Evolutionary conservation across 2,329 filamentous ascomycete species (phyloP).

Genomic region (Exserohilum rostratum): DNA sequence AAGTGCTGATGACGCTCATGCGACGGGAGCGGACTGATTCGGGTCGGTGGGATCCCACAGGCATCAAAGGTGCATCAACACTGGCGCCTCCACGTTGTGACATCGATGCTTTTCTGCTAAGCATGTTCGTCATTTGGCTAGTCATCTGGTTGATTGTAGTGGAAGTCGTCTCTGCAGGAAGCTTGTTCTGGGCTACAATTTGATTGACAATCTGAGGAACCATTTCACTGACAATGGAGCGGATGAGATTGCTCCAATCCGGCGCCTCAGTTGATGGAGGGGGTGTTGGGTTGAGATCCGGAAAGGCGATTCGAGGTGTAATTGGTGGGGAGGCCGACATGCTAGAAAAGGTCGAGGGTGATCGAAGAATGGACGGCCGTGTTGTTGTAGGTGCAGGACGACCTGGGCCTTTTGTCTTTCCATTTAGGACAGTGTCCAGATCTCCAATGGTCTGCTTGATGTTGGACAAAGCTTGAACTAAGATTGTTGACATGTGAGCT

Average conservation of each 20-base stretch:
- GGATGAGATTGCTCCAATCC: slow-evolving; percentile 39
- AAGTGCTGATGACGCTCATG: slow-evolving; percentile 37
- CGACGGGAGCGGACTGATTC: slow-evolving; percentile 33
- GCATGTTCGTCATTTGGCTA: slow-evolving; percentile 38
- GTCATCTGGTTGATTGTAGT: slow-evolving; percentile 38
- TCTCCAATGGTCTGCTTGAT: slow-evolving; percentile 34
- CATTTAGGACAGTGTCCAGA: slow-evolving; percentile 27
- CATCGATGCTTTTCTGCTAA: slow-evolving; percentile 33
- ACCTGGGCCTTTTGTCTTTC: slow-evolving; percentile 10
- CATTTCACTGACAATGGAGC: slow-evolving; percentile 42
- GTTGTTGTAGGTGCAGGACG: slow-evolving; percentile 9
- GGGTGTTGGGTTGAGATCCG: slow-evolving; percentile 9
- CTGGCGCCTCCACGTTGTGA: slow-evolving; percentile 31
- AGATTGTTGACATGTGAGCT: slow-evolving; percentile 32
- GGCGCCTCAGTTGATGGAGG: slow-evolving; percentile 15
- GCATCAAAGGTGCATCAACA: slow-evolving; percentile 30
- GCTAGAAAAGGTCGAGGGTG: slow-evolving; percentile 9
- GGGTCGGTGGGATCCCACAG: slow-evolving; percentile 7
- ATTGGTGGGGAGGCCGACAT: slow-evolving; percentile 24
- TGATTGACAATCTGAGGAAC: slow-evolving; percentile 43
- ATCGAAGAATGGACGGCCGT: slow-evolving; percentile 11
- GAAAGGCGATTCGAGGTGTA: slow-evolving; percentile 20
- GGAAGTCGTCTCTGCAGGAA: slow-evolving; percentile 20
- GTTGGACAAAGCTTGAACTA: slow-evolving; percentile 28
- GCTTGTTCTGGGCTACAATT: slow-evolving; percentile 37